Conservation (phyloP, 2,329 filamentous ascomycete species). For the Fusarium sp. region DNA sequence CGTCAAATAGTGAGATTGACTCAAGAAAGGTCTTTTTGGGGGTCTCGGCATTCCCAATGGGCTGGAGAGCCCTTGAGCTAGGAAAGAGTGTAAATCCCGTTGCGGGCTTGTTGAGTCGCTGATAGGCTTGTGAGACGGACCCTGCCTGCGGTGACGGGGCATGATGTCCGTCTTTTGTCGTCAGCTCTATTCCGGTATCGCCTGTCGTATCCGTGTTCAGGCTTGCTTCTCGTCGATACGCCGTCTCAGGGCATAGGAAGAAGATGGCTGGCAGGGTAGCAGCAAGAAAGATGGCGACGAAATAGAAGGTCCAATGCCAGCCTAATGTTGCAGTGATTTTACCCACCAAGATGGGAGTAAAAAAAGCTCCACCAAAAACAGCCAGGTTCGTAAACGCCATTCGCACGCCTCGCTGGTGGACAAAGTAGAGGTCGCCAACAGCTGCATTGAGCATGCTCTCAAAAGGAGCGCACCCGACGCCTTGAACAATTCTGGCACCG, state of each 20-base stretch:
- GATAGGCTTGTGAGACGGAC: constrained; percentile 6
- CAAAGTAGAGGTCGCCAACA: constrained; percentile 90
- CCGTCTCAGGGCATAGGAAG: constrained; percentile 86
- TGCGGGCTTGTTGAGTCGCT: not conserved
- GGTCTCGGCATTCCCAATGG: constrained; percentile 50
- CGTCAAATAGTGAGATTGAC: constrained; percentile 78
- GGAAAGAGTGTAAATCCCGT: constrained; percentile 50
- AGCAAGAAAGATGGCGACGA: constrained; percentile 85
- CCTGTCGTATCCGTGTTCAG: constrained; percentile 75
- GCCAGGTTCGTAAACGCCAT: constrained; percentile 81
- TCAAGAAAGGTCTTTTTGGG: constrained; percentile 68
- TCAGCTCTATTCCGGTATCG: constrained; percentile 46
- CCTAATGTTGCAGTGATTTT: constrained; percentile 80
- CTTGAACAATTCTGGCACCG: constrained; percentile 85
- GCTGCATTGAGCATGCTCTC: constrained; percentile 90
- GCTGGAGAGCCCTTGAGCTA: constrained; percentile 49
- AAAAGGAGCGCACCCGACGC: constrained; percentile 86
- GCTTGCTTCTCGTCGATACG: constrained; percentile 73
- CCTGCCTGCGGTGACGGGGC: constrained; percentile 12
- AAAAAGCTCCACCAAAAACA: constrained; percentile 67
- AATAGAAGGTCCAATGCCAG: constrained; percentile 91
- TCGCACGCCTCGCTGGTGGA: constrained; percentile 83
- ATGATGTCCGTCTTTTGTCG: constrained; percentile 25
- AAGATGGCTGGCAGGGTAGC: constrained; percentile 76
- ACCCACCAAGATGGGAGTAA: constrained; percentile 89